Conservation (phyloP, 208 protist species). For the Wallacemonas collosoma region DNA sequence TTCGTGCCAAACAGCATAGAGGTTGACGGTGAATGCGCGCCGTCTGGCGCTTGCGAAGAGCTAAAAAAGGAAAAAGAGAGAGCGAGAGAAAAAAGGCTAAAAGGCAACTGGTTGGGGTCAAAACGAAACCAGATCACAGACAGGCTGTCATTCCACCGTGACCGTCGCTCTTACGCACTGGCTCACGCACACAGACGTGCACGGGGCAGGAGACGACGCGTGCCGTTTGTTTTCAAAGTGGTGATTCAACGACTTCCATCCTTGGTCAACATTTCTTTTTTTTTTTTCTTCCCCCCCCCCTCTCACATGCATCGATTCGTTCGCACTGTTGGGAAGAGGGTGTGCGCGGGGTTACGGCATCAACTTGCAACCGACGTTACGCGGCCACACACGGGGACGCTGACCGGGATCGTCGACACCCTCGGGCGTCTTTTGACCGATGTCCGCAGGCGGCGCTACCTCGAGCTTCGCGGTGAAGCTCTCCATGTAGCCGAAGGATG, state of each 20-base stretch:
- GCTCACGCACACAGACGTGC: too few relatives aligned
- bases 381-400: conserved; percentile 80
- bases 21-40: not conserved
- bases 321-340: too few relatives aligned
- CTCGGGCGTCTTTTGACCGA: conserved; percentile 81
- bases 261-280: too few relatives aligned
- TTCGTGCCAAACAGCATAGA: not conserved
- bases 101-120: too few relatives aligned
- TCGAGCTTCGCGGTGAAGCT: conserved; percentile 88
- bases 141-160: too few relatives aligned
- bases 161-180: too few relatives aligned
- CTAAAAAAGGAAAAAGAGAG: conserved; percentile 8
- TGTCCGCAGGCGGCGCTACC: conserved; percentile 78
- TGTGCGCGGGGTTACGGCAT: conserved; percentile 57
- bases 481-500: conserved; percentile 88
- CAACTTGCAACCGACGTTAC: conserved; percentile 87
- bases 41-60: not conserved
- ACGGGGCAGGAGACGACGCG: too few relatives aligned
- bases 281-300: conserved; percentile 10
- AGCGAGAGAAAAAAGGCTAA: not conserved
- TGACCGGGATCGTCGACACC: conserved; percentile 90
- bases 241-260: too few relatives aligned
- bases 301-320: too few relatives aligned
- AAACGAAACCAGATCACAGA: too few relatives aligned
- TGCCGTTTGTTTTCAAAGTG: too few relatives aligned